Conservation (phyloP, 202 grass and related monocot genomes). For the Dendrocalamus latiflorus region DNA sequence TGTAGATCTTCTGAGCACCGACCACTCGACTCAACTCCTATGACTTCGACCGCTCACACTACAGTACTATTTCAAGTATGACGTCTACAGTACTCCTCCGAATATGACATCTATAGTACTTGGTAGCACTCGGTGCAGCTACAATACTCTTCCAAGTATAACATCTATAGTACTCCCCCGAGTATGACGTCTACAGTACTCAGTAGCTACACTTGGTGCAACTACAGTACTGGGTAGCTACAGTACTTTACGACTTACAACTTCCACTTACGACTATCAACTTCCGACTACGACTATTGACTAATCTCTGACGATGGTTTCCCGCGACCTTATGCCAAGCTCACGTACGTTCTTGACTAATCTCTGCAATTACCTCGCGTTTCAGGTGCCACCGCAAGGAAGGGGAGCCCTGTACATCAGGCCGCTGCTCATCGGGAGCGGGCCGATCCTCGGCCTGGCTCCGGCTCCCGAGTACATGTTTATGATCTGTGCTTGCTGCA, state of each 20-base stretch:
- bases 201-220: too few relatives aligned
- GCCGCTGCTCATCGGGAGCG: constrained; percentile 83
- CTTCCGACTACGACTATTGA: background rate
- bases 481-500: constrained; percentile 61
- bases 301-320: background rate
- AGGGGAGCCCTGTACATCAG: constrained; percentile 83
- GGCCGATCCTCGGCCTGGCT: constrained; percentile 60
- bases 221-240: too few relatives aligned
- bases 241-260: constrained; percentile 52
- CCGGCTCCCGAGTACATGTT: constrained; percentile 90
- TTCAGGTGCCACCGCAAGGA: constrained; percentile 75
- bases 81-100: too few relatives aligned
- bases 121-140: too few relatives aligned
- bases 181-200: too few relatives aligned
- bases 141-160: too few relatives aligned
- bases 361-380: background rate
- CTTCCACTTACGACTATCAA: background rate
- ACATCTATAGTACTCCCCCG: too few relatives aligned
- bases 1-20: too few relatives aligned
- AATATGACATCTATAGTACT: too few relatives aligned
- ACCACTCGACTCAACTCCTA: too few relatives aligned
- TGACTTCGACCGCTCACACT: too few relatives aligned
- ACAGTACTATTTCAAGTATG: too few relatives aligned
- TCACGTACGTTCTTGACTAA: background rate
- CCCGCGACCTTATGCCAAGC: background rate